Evolutionary conservation across 148 eudicot genomes (phyloP), one percentile per base, ranked within the genome.

Genomic region (Vaccinium myrtillus): DNA sequence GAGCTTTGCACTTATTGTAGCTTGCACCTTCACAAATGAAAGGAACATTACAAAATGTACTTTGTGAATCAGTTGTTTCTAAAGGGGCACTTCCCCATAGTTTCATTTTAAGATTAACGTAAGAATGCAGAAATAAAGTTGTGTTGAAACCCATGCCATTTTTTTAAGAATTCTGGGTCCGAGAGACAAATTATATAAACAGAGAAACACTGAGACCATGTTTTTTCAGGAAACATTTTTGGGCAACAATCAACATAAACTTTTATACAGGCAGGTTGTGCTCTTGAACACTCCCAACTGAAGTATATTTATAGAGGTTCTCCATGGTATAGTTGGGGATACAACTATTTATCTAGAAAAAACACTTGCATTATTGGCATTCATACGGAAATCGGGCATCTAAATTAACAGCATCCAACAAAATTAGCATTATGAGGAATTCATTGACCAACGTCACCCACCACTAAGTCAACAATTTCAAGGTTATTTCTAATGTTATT

Each of bases 21-120:
- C 89, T 92, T 88, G 93, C 61, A 92, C 91, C 98, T 93, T 77
- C 82, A 82, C 55, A 82, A 81, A 75, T 79, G 36, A 79, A 84
- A 73, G 58, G 23, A 51, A 69, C 12, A 56, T 83, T 58, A 87
- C 30, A 48, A 79, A 10, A 54, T 61, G 14, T 13, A 32, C 6
- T 6, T 59, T 23, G 56, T 49, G 43, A 54, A 82, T 51, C 54
- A 48, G 49, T 81, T 67, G 74, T 61, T 46, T 48, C 61, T 70
- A 30, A 55, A 30, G 5, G 61, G 23, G 15, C 46, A 48, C 25
- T 51, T 0, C 7, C 39, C 59, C 23, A 12, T 43, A n/a, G 3
- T 46, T 19, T 3, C 6, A 49, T 63, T 63, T 6, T 21, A 1
- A 81, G 14, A 23, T 25, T 25, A 69, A 48, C 23, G 36, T 49